Evolutionary conservation across 164 flowering plant species (phyloP).

Genomic region (Nymphaea thermarum): DNA sequence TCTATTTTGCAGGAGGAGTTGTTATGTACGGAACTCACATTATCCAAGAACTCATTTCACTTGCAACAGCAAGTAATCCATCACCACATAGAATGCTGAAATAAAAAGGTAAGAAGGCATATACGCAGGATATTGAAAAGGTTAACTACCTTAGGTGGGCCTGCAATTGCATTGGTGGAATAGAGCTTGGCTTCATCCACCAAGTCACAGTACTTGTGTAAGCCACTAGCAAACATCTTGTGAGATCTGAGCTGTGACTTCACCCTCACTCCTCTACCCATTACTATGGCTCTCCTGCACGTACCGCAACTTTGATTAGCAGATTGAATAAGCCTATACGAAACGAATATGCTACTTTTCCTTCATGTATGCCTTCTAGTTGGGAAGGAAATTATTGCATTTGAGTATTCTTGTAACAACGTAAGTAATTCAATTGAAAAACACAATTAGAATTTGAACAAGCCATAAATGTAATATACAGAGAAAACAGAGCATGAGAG

Average conservation of each 20-base stretch:
- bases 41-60: no score
- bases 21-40: no score
- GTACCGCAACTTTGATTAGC: not conserved
- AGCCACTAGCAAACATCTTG: slow-evolving; percentile 83
- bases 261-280: slow-evolving; percentile 87
- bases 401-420: no score
- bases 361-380: not conserved
- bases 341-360: no score
- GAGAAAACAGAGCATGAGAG: no score
- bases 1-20: not conserved
- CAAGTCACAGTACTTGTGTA: slow-evolving; percentile 53
- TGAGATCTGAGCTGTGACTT: slow-evolving; percentile 77
- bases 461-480: no score
- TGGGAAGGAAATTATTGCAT: no score
- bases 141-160: slow-evolving; percentile 51
- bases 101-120: not conserved
- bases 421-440: no score
- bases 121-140: not conserved
- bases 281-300: slow-evolving; percentile 72
- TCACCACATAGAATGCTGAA: not conserved
- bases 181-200: slow-evolving; percentile 85
- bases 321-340: not conserved
- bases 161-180: slow-evolving; percentile 50
- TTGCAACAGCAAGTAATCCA: no score
- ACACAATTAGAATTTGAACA: no score